Evolutionary conservation across 768 basidiomycete genomes (phyloP).

Genomic region (Omphalotus guepiniiformis): DNA sequence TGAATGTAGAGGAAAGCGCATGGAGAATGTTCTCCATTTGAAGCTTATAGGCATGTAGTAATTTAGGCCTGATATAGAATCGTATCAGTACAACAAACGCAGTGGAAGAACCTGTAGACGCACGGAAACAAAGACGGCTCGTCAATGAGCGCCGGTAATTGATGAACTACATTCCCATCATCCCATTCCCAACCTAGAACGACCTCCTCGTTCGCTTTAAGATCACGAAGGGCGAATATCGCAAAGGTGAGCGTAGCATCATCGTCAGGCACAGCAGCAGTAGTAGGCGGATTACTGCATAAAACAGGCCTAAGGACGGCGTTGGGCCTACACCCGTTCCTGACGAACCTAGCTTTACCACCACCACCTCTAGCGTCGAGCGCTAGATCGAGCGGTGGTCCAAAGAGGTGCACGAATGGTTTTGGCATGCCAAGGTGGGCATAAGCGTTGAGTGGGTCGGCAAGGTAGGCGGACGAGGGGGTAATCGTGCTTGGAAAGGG

Average conservation of each 20-base stretch:
- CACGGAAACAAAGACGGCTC: constrained; percentile 55
- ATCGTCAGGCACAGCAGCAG: background rate
- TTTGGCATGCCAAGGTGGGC: constrained; percentile 79
- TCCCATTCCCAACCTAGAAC: constrained; percentile 97
- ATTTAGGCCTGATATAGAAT: constrained; percentile 13
- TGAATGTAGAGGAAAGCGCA: constrained; percentile 64
- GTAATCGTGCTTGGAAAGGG: constrained; percentile 62
- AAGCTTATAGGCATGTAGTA: constrained; percentile 20
- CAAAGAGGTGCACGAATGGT: constrained; percentile 75
- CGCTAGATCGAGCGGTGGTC: constrained; percentile 71
- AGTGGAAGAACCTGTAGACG: constrained; percentile 32
- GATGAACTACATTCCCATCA: constrained; percentile 81
- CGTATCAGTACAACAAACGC: constrained; percentile 9
- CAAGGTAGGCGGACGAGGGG: constrained; percentile 63
- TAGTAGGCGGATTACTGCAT: constrained; percentile 13
- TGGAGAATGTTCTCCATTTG: constrained; percentile 72
- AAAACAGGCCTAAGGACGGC: constrained; percentile 59
- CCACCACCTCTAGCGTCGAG: constrained; percentile 78
- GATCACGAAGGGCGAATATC: constrained; percentile 72
- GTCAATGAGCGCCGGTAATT: constrained; percentile 63
- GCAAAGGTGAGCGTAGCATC: constrained; percentile 58
- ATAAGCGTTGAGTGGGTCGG: constrained; percentile 85
- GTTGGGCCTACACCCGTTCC: constrained; percentile 64
- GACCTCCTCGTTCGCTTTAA: constrained; percentile 79
- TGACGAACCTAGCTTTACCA: constrained; percentile 55